These are phyloP conservation scores for Combretum micranthum DNA, from an alignment of 345 rosid genomes.

Conservation along the genomic window DNA sequence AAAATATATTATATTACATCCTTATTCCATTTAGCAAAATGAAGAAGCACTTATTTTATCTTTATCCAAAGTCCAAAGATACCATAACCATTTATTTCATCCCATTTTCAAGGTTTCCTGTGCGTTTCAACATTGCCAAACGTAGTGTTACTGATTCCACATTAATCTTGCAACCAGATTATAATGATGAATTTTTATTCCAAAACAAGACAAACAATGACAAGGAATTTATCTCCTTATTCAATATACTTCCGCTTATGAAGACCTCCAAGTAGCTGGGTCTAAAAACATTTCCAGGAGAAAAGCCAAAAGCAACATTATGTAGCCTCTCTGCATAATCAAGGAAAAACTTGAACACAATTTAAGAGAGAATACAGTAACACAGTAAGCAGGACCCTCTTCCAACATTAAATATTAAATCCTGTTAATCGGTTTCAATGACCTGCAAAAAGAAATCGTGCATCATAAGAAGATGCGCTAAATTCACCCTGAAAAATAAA, in stretches of 20 bases:
- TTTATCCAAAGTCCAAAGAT: too few species aligned
- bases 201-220: constrained; percentile 3
- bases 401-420: neutral
- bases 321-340: constrained; percentile 7
- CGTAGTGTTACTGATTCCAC: too few species aligned
- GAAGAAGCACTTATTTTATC: too few species aligned
- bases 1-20: too few species aligned
- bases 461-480: too few species aligned
- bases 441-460: neutral
- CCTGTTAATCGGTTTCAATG: neutral
- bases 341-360: neutral
- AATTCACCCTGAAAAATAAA: too few species aligned
- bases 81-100: too few species aligned
- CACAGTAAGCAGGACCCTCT: constrained; percentile 4
- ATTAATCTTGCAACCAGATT: neutral
- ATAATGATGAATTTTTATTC: constrained; percentile 1
- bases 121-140: too few species aligned
- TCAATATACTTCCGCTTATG: constrained; percentile 10
- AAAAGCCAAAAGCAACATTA: constrained; percentile 12
- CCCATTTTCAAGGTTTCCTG: too few species aligned
- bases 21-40: too few species aligned
- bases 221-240: constrained; percentile 26
- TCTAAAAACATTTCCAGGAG: constrained; percentile 2
- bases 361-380: constrained; percentile 1
- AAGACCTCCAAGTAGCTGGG: constrained; percentile 8